A percentile compares a stretch with the other conserved stretches of the same genome.
Evolutionary conservation across 768 basidiomycete species (phyloP).

Genomic region (Boletus reticulatus): DNA sequence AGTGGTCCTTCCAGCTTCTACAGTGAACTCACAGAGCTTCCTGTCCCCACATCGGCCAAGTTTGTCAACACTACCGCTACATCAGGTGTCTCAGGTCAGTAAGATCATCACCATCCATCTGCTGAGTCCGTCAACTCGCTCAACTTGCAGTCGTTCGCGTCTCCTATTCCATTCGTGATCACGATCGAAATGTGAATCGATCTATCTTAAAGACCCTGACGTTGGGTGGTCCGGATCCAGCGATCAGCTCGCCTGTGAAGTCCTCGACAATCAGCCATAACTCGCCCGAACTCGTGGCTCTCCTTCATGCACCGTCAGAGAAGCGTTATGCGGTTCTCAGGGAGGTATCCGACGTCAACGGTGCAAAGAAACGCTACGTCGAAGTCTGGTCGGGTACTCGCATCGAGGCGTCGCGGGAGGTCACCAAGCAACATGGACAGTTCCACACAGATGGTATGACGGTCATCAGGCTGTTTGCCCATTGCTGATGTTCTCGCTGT

Average conservation of each 20-base stretch:
- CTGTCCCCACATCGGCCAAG: slow-evolving; percentile 35
- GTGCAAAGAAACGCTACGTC: slow-evolving; percentile 45
- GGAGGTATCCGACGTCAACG: slow-evolving; percentile 25
- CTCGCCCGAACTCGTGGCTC: slow-evolving; percentile 38
- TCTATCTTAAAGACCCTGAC: slow-evolving; percentile 41
- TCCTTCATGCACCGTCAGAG: slow-evolving; percentile 42
- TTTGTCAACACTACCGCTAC: slow-evolving; percentile 25
- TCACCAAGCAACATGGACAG: slow-evolving; percentile 54
- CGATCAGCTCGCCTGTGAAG: slow-evolving; percentile 5
- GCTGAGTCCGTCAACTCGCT: too few species aligned
- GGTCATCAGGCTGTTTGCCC: neutral
- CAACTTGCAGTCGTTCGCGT: slow-evolving; percentile 39
- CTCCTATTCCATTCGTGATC: slow-evolving; percentile 48
- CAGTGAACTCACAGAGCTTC: slow-evolving; percentile 39
- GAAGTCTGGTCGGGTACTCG: slow-evolving; percentile 55
- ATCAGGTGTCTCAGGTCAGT: slow-evolving; percentile 17
- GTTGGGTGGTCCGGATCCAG: slow-evolving; percentile 13
- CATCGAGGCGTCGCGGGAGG: slow-evolving; percentile 49
- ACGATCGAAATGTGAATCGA: slow-evolving; percentile 47
- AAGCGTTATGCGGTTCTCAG: slow-evolving; percentile 46
- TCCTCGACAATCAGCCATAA: slow-evolving; percentile 17
- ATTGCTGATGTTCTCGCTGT: neutral
- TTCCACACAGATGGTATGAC: slow-evolving; percentile 61
- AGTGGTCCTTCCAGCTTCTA: slow-evolving; percentile 28
- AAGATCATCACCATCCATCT: neutral